These are phyloP conservation scores for Bruguiera hainesii DNA, from an alignment of 441 rosid species.

Conservation along the genomic window DNA sequence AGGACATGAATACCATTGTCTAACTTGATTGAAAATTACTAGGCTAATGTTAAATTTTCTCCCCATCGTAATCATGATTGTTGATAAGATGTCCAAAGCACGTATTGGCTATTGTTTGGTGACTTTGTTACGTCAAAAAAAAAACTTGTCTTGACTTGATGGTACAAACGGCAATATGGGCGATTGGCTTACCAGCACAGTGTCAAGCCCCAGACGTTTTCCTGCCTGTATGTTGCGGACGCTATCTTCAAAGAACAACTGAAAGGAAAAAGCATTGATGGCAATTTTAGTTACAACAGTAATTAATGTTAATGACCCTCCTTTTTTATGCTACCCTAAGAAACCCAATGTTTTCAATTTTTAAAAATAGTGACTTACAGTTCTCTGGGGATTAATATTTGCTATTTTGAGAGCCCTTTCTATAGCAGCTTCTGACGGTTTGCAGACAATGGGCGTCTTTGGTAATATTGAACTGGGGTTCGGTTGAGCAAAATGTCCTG, in stretches of 20 bases:
- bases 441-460: constrained; percentile 73
- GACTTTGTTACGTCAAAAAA: too few species aligned
- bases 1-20: constrained; percentile 15
- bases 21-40: constrained; percentile 25
- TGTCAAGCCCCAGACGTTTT: constrained; percentile 77
- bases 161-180: too few species aligned
- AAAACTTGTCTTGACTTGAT: too few species aligned
- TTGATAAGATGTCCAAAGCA: too few species aligned
- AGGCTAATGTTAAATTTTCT: too few species aligned
- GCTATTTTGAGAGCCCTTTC: constrained; percentile 74
- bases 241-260: constrained; percentile 95
- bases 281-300: neutral
- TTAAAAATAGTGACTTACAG: constrained; percentile 42
- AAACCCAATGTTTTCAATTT: neutral
- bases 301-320: too few species aligned
- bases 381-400: constrained; percentile 64
- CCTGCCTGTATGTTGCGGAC: constrained; percentile 89
- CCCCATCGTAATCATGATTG: too few species aligned
- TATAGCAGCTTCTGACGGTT: constrained; percentile 73
- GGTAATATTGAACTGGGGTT: constrained; percentile 48
- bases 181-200: constrained; percentile 63
- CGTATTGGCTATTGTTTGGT: too few species aligned
- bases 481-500: constrained; percentile 43
- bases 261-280: constrained; percentile 17
- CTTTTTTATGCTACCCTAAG: too few species aligned